Conservation (phyloP, 176 grass and related monocot species). For the Avena atlantica region DNA sequence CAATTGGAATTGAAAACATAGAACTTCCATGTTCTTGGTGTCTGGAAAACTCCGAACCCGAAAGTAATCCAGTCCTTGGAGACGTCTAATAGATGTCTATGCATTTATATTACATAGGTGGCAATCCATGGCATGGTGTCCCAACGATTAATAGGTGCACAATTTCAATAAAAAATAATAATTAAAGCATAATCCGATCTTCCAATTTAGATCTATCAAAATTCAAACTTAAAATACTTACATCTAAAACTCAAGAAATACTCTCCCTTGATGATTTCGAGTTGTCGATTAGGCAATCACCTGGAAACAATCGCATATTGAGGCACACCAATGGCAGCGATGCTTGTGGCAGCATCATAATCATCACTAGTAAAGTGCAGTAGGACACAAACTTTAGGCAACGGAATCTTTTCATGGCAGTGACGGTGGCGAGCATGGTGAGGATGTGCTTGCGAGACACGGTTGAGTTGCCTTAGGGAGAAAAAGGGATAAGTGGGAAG, state of each 20-base stretch:
- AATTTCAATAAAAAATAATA: neutral
- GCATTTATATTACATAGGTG: neutral
- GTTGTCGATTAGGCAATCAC: neutral
- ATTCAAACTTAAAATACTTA: neutral
- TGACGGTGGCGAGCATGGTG: neutral
- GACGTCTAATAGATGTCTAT: neutral
- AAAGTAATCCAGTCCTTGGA: neutral
- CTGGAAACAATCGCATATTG: neutral
- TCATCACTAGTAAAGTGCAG: neutral
- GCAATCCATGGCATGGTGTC: neutral
- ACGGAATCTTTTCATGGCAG: neutral
- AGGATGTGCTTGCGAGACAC: neutral
- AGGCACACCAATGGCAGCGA: neutral
- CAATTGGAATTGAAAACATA: neutral
- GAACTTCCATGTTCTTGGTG: neutral
- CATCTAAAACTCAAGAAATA: neutral
- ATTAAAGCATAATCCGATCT: neutral
- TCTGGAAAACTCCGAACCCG: neutral
- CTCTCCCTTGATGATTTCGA: neutral
- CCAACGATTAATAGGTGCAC: neutral
- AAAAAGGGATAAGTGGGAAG: neutral
- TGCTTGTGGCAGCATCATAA: neutral
- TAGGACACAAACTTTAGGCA: neutral
- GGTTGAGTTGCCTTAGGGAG: neutral
- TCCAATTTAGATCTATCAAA: neutral